phyloP scores from a whole-genome alignment of 2,329 filamentous ascomycete genomes.

The Penicillium polonicum region DNA sequence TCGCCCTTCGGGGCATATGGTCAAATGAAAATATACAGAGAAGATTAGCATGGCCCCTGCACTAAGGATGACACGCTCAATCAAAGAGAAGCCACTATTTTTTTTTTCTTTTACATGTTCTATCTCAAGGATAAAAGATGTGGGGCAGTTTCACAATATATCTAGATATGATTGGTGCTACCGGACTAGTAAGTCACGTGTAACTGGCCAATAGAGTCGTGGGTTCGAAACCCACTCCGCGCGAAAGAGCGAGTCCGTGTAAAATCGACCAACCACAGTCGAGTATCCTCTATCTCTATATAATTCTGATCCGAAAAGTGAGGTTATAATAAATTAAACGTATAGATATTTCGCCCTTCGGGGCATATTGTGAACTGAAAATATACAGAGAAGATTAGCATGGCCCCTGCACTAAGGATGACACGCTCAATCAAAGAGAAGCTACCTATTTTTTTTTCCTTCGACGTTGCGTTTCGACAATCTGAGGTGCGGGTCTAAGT shows the following conservation, averaged over 20 bases:
- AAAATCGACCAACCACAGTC: no score
- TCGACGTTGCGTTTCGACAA: neutral
- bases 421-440: slow-evolving; percentile 83
- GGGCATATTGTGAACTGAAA: slow-evolving; percentile 64
- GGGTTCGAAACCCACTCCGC: no score
- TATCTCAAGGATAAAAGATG: no score
- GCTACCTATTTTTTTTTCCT: slow-evolving; percentile 66
- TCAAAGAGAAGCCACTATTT: slow-evolving; percentile 73
- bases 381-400: slow-evolving; percentile 78
- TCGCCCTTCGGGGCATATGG: slow-evolving; percentile 54
- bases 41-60: slow-evolving; percentile 80
- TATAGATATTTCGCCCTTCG: slow-evolving; percentile 35
- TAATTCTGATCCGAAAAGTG: no score
- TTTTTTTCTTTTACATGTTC: slow-evolving; percentile 64
- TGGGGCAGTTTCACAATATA: no score
- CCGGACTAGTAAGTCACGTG: no score
- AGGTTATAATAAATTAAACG: no score
- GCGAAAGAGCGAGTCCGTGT: no score
- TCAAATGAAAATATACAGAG: slow-evolving; percentile 69
- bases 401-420: slow-evolving; percentile 89
- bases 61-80: slow-evolving; percentile 93
- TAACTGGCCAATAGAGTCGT: no score
- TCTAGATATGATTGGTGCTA: no score
- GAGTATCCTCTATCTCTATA: no score
- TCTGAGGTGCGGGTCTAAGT: no score